Evolutionary conservation across 2,329 filamentous ascomycete species (phyloP), one percentile per base, ranked within the genome.

Genomic region (Immersiporthe knoxdaviesiana): DNA sequence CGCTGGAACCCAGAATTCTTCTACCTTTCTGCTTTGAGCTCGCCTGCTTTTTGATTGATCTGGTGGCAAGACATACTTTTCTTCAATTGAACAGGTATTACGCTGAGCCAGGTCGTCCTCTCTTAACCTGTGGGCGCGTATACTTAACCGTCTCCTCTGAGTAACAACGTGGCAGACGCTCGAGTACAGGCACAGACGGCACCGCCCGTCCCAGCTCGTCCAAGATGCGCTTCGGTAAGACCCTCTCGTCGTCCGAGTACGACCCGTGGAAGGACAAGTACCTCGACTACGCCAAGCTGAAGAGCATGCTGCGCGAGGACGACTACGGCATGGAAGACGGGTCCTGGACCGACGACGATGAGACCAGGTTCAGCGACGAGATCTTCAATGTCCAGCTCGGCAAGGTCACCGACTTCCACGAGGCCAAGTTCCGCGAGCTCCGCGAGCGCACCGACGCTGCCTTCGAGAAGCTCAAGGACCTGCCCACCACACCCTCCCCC

Each of bases 221-320:
- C 76, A 84, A 71, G 63, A 98, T 99, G 96, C 92, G 93, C 76
- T 99, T 97, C 84, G 95, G 95, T 72, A 93, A 90, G 83, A 97
- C 93, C 65, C 87, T 99, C 71, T 89, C 90, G 76, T 88, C 89
- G 76, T 90, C 92, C 70, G 85, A 92, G 75, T 96, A 98, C 79
- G 82, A 87, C 74, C 93, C 94, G 77, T 99, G 95, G 95, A 92
- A 91, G 80, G 92, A 91, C 78, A 88, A 97, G 77, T 98, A 99
- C 84, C 93, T 99, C 78, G 94, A 98, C 83, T 99, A 99, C 81
- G 84, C 87, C 75, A 97, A 95, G 86, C 90, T 99, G 73, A 98
- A 98, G 86, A 86, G 87, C 76, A 86, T 99, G 70, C 84, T 99
- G 71, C 91, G 93, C 72, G 96, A 98, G 79, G 89, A 93, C 78